phyloP scores from a whole-genome alignment of 1,284 basidiomycete species.

The Bondarzewia mesenterica region DNA sequence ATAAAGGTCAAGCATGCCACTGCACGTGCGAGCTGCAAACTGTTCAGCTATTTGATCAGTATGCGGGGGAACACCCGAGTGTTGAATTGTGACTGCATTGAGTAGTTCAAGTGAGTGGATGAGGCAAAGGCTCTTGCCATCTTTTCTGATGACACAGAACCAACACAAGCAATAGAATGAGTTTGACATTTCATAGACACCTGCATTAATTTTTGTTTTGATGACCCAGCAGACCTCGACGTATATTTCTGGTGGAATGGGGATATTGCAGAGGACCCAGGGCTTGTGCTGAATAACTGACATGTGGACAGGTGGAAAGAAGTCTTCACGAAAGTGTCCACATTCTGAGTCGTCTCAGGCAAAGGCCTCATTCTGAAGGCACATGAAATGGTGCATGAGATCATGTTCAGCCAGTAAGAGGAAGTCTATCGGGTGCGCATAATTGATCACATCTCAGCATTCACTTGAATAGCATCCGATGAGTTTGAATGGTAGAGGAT shows the following conservation, averaged over 20 bases:
- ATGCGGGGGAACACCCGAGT: slow-evolving; percentile 24
- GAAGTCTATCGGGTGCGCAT: slow-evolving; percentile 1
- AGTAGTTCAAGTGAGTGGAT: slow-evolving; percentile 6
- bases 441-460: not conserved
- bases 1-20: not conserved
- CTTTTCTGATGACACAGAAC: slow-evolving; percentile 15
- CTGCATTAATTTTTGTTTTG: slow-evolving; percentile 22
- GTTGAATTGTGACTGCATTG: slow-evolving; percentile 26
- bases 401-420: slow-evolving; percentile 12
- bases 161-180: slow-evolving; percentile 22
- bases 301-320: slow-evolving; percentile 18
- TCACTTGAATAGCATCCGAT: not conserved
- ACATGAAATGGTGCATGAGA: slow-evolving; percentile 17
- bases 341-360: slow-evolving; percentile 26
- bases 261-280: slow-evolving; percentile 21
- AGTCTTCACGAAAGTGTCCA: slow-evolving; percentile 19
- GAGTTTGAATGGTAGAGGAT: not conserved
- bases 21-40: slow-evolving; percentile 22
- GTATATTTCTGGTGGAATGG: slow-evolving; percentile 21
- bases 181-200: slow-evolving; percentile 27
- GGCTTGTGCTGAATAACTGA: slow-evolving; percentile 19
- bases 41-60: slow-evolving; percentile 23
- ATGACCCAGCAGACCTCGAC: slow-evolving; percentile 24
- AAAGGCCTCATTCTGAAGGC: slow-evolving; percentile 16
- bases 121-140: slow-evolving; percentile 7